Evolutionary conservation across 2,329 filamentous ascomycete genomes (phyloP).

Genomic region (Alternaria arborescens): DNA sequence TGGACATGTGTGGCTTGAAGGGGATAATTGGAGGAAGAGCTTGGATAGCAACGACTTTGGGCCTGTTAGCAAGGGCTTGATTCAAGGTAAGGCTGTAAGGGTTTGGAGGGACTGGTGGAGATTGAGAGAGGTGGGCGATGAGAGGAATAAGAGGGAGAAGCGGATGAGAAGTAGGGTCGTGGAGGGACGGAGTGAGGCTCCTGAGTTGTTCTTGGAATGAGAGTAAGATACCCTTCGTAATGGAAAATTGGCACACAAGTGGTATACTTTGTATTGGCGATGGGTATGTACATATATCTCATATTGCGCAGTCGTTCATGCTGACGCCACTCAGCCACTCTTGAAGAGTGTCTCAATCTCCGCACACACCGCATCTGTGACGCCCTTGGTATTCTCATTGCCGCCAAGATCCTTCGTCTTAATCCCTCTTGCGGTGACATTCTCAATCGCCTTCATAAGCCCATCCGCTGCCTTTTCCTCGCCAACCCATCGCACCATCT

Average conservation of each 20-base stretch:
- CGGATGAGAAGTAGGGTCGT: constrained; percentile 55
- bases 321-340: constrained; percentile 19
- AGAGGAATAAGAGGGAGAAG: constrained; percentile 59
- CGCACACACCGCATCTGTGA: constrained; percentile 65
- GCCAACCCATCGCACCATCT: constrained; percentile 73
- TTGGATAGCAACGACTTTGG: constrained; percentile 92
- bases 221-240: background rate
- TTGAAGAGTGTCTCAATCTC: constrained; percentile 59
- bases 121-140: constrained; percentile 61
- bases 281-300: constrained; percentile 16
- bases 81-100: constrained; percentile 77
- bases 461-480: constrained; percentile 64
- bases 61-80: constrained; percentile 76
- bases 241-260: background rate
- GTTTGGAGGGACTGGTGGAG: constrained; percentile 66
- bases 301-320: background rate
- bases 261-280: background rate
- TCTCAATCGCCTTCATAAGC: constrained; percentile 68
- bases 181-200: constrained; percentile 37
- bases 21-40: constrained; percentile 78
- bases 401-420: constrained; percentile 70
- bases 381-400: constrained; percentile 63
- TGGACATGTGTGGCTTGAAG: constrained; percentile 95
- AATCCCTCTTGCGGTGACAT: constrained; percentile 64
- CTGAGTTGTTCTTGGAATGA: constrained; percentile 36